phyloP scores from a whole-genome alignment of 116 monocot genomes.

The Papilionanthe hybrid region DNA sequence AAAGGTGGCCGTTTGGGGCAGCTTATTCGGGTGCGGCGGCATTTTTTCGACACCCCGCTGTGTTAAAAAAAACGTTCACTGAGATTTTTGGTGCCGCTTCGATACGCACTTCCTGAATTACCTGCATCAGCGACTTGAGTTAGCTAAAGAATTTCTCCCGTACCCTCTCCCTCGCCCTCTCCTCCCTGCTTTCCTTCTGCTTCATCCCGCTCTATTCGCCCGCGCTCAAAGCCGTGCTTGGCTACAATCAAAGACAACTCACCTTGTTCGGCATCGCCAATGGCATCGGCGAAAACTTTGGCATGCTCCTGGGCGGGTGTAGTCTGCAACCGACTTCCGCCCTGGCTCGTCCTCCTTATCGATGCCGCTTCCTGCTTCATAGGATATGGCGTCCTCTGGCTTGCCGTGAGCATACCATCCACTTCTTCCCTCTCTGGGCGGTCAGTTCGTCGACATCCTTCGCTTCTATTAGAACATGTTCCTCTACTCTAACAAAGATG shows the following conservation, averaged over 20 bases:
- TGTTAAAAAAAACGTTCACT: no score
- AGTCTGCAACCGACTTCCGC: constrained; percentile 17
- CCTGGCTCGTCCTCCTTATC: constrained; percentile 22
- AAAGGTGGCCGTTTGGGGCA: no score
- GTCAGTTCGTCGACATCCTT: constrained; percentile 8
- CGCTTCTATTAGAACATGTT: not conserved
- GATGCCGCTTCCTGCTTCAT: constrained; percentile 19
- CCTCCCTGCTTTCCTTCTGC: no score
- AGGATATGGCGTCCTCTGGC: constrained; percentile 19
- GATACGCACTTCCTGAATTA: no score
- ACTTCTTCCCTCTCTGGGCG: constrained; percentile 16
- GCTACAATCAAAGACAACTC: constrained; percentile 20
- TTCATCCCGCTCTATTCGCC: constrained; percentile 27
- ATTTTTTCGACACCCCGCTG: no score
- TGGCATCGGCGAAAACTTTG: constrained; percentile 26
- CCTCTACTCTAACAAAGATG: not conserved
- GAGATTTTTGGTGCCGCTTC: no score
- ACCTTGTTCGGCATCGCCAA: constrained; percentile 26
- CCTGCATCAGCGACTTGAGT: no score
- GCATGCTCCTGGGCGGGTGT: constrained; percentile 22
- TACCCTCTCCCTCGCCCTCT: no score
- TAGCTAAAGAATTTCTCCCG: no score
- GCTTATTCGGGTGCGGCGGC: no score
- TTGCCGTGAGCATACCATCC: constrained; percentile 8
- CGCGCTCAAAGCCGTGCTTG: constrained; percentile 14